Conservation (phyloP, 176 grass and related monocot genomes). For the Cymbopogon citratus region DNA sequence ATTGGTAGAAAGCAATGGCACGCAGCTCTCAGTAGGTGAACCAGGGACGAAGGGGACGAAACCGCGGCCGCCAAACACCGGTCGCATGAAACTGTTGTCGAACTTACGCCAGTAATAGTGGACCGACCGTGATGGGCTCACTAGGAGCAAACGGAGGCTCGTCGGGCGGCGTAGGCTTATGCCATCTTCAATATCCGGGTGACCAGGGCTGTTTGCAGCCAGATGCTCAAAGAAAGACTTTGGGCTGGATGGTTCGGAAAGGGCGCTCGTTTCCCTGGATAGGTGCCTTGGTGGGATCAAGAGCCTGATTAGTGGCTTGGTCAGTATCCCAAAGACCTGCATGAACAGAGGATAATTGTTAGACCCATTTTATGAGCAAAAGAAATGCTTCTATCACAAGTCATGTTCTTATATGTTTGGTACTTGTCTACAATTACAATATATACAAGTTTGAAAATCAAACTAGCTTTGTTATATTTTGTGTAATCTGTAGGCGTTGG, state of each 20-base stretch:
- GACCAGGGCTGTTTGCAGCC: constrained; percentile 12
- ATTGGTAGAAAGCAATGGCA: constrained; percentile 18
- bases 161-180: constrained; percentile 43
- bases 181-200: constrained; percentile 22
- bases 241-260: constrained; percentile 64
- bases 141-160: constrained; percentile 65
- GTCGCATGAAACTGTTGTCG: constrained; percentile 73
- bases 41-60: constrained; percentile 68
- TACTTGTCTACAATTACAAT: background rate
- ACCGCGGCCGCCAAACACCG: constrained; percentile 74
- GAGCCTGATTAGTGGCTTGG: constrained; percentile 70
- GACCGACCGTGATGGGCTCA: constrained; percentile 51
- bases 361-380: background rate
- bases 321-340: constrained; percentile 90
- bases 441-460: background rate
- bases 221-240: constrained; percentile 65
- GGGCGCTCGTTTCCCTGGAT: constrained; percentile 41
- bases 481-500: background rate
- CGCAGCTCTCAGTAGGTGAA: constrained; percentile 53
- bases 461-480: background rate
- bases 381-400: background rate
- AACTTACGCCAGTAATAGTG: constrained; percentile 92
- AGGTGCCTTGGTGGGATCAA: constrained; percentile 50
- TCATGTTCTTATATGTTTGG: background rate
- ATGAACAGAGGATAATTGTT: background rate